Conservation (phyloP, 2,329 filamentous ascomycete species). For the Harringtonia aguacate region DNA sequence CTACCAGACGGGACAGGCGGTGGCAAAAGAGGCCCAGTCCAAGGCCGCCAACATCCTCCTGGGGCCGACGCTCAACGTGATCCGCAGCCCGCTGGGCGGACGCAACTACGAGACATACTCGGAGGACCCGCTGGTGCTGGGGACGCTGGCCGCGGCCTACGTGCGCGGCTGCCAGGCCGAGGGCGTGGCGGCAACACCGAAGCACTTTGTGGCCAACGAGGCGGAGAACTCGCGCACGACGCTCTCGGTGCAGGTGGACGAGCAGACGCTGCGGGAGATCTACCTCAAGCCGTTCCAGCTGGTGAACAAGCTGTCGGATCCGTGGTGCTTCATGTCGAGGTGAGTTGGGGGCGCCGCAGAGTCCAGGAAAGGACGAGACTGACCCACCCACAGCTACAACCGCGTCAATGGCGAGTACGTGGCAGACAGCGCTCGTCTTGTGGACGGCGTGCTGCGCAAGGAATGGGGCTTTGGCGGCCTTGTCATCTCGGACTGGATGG, state of each 20-base stretch:
- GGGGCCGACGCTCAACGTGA: constrained; percentile 41
- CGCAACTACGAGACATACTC: constrained; percentile 27
- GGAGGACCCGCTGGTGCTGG: constrained; percentile 25
- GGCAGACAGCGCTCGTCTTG: constrained; percentile 42
- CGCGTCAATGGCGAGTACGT: constrained; percentile 52
- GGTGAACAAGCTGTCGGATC: constrained; percentile 55
- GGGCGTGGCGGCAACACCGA: constrained; percentile 4
- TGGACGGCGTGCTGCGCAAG: constrained; percentile 46
- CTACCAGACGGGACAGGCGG: too few species aligned
- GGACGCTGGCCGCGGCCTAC: constrained; percentile 18
- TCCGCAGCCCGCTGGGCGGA: constrained; percentile 25
- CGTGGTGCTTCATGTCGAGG: constrained; percentile 60
- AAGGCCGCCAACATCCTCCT: constrained; percentile 58
- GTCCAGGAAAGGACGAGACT: too few species aligned
- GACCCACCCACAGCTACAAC: too few species aligned
- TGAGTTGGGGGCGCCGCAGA: too few species aligned
- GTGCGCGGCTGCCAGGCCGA: constrained; percentile 1
- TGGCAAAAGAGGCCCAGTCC: too few species aligned
- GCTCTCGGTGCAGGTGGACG: constrained; percentile 53
- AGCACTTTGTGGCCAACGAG: constrained; percentile 56
- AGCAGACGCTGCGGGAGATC: constrained; percentile 55
- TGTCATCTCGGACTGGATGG: constrained; percentile 49
- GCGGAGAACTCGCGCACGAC: constrained; percentile 58
- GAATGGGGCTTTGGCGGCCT: constrained; percentile 51
- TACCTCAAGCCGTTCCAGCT: constrained; percentile 67